Conservation (phyloP, 2,329 filamentous ascomycete species). For the Arthrobotrys sinensis region DNA sequence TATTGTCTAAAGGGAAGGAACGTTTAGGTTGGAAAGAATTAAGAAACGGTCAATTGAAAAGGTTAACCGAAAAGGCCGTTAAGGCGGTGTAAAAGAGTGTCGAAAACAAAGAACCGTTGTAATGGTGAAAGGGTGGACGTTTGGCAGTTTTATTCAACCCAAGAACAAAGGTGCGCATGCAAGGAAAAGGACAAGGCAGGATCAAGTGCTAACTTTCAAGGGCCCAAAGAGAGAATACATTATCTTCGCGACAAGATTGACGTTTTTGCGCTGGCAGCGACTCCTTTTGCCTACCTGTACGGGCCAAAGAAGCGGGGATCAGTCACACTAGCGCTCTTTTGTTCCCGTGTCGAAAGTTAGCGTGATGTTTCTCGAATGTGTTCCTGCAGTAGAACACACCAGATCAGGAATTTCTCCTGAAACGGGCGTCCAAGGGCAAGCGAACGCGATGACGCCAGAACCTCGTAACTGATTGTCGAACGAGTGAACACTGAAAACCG, state of each 20-base stretch:
- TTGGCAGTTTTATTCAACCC: conserved; percentile 40
- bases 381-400: conserved; percentile 59
- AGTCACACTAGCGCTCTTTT: conserved; percentile 51
- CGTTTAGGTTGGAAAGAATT: neutral
- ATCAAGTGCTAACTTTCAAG: conserved; percentile 6
- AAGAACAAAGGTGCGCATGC: conserved; percentile 46
- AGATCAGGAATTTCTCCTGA: conserved; percentile 53
- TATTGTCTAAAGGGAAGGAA: neutral
- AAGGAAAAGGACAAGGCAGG: conserved; percentile 22
- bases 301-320: conserved; percentile 49
- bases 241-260: conserved; percentile 49
- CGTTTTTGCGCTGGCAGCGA: conserved; percentile 50
- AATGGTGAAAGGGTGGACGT: conserved; percentile 10
- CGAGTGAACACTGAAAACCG: neutral
- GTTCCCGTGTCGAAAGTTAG: conserved; percentile 60
- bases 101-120: conserved; percentile 24
- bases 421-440: conserved; percentile 50
- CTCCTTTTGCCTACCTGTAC: conserved; percentile 61
- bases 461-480: conserved; percentile 32
- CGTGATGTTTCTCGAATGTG: conserved; percentile 52
- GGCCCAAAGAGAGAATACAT: conserved; percentile 16
- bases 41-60: conserved; percentile 1
- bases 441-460: conserved; percentile 57
- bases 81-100: neutral
- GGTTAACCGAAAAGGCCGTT: too few relatives aligned